These are phyloP conservation scores for Daldinia eschscholtzii DNA, from an alignment of 2,329 filamentous ascomycete species.

Conservation along the genomic window DNA sequence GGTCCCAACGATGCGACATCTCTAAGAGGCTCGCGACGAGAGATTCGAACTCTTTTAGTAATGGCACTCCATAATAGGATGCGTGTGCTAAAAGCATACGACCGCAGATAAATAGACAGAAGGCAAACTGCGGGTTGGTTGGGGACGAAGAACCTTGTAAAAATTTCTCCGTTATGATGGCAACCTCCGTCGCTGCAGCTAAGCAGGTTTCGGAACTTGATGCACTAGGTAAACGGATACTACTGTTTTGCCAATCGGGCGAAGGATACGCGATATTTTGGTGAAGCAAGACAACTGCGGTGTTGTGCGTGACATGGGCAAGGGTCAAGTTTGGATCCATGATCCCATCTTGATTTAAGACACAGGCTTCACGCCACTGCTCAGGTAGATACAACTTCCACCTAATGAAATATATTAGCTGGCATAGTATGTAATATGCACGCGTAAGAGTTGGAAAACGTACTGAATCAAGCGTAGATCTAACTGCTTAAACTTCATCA, in stretches of 20 bases:
- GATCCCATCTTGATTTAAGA: slow-evolving; percentile 47
- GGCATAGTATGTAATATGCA: neutral
- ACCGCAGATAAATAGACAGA: slow-evolving; percentile 62
- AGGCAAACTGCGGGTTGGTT: slow-evolving; percentile 57
- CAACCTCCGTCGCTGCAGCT: slow-evolving; percentile 60
- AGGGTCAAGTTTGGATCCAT: slow-evolving; percentile 65
- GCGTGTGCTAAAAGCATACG: slow-evolving; percentile 57
- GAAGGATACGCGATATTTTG: slow-evolving; percentile 62
- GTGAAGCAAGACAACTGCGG: slow-evolving; percentile 63
- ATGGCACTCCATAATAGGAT: slow-evolving; percentile 49
- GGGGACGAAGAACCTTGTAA: slow-evolving; percentile 54
- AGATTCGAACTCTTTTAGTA: slow-evolving; percentile 52
- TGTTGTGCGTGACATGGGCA: slow-evolving; percentile 63
- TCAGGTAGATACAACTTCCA: slow-evolving; percentile 51
- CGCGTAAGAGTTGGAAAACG: neutral
- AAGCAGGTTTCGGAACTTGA: slow-evolving; percentile 64
- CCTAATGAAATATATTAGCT: neutral
- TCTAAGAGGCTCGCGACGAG: slow-evolving; percentile 53
- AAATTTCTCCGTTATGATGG: slow-evolving; percentile 61
- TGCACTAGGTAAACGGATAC: slow-evolving; percentile 57
- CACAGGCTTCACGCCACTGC: slow-evolving; percentile 56
- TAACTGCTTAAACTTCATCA: slow-evolving; percentile 62
- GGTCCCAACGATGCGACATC: slow-evolving; percentile 55
- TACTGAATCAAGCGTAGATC: slow-evolving; percentile 59
- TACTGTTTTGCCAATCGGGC: slow-evolving; percentile 48